Evolutionary conservation across 352 stramenopile genomes (phyloP).

Genomic region (Pseudoperonospora humuli): DNA sequence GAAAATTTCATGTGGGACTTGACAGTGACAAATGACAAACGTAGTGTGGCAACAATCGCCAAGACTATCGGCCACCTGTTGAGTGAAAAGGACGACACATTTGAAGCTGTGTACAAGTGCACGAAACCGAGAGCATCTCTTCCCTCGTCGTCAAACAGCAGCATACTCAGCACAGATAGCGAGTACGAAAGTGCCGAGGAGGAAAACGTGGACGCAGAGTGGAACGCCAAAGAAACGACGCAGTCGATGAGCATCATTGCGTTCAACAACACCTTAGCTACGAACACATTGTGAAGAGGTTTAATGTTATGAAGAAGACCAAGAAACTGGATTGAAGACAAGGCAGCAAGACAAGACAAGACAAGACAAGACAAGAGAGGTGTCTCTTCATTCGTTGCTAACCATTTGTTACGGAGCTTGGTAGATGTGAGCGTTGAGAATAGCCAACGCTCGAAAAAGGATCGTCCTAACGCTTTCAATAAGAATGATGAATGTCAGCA

Average conservation of each 20-base stretch:
- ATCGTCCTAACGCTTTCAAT: too few relatives aligned
- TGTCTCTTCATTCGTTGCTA: too few relatives aligned
- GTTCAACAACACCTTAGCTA: slow-evolving; percentile 44
- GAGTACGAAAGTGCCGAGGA: slow-evolving; percentile 54
- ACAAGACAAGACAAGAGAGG: too few relatives aligned
- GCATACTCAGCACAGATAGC: slow-evolving; percentile 59
- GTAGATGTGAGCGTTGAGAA: too few relatives aligned
- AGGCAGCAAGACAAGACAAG: too few relatives aligned
- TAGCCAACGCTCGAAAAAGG: too few relatives aligned
- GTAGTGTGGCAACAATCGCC: slow-evolving; percentile 31
- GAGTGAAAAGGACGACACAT: slow-evolving; percentile 45
- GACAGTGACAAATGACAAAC: slow-evolving; percentile 55
- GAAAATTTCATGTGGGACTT: slow-evolving; percentile 74
- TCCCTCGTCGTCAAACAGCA: slow-evolving; percentile 33
- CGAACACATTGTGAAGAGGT: slow-evolving; percentile 2
- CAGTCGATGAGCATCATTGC: slow-evolving; percentile 49
- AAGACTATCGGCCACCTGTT: slow-evolving; percentile 44
- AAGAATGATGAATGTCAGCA: too few relatives aligned
- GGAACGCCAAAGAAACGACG: not conserved
- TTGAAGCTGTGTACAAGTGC: slow-evolving; percentile 49
- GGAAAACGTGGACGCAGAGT: slow-evolving; percentile 5
- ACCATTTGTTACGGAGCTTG: too few relatives aligned
- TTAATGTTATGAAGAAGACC: slow-evolving; percentile 11
- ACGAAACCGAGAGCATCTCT: slow-evolving; percentile 27
- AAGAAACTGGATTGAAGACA: not conserved